Base-by-base conservation (phyloP, 2,329 filamentous ascomycete species). In the Emergomyces orientalis region DNA sequence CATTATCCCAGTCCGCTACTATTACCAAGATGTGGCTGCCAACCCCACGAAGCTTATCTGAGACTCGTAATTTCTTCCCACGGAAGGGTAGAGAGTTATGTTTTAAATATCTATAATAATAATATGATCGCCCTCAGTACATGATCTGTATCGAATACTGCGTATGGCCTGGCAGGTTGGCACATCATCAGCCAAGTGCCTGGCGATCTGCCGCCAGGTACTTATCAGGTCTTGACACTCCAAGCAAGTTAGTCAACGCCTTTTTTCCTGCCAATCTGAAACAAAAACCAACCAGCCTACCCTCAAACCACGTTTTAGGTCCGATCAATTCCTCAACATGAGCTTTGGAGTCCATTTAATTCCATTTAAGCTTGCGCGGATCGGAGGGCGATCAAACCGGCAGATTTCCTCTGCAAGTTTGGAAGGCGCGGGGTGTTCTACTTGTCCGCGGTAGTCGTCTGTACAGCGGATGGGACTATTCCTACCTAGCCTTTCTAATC, bases 241-340 rank as follows among this genome's bases (percentile, higher is more conserved):
- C 25, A 25, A 14, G 7, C 25, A 32, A 37, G 17, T n/a, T 56
- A 19, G 30, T 30, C 27, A 22, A 17, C 34, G 30, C 54, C 54
- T 32, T 25, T 17, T 56, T 39, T 39, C n/a, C n/a, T n/a, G n/a
- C n/a, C 17, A 22, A 58, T 58, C 55, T 58, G 55, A 58, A 58
- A 58, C 55, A 58, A 27, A 58, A 22, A 25, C 45, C 45, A 25
- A 49, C 22, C 22, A 41, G 11, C 13, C 54, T 52, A 5, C 22
- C 34, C 9, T 13, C 17, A 9, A 43, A 30, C 55, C 55, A 58
- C 55, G 55, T 41, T 58, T 17, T 17, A 5, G 55, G 56, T n/a
- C 39, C 27, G 39, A 58, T 43, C 56, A 45, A 37, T 45, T 27
- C 32, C 37, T 30, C 19, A 55, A 37, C 52, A n/a, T 55, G 47